Percentiles rank a stretch among this genome's conserved stretches.
Evolutionary conservation across 306 rosid species (phyloP).

Genomic region (Malus fusca): DNA sequence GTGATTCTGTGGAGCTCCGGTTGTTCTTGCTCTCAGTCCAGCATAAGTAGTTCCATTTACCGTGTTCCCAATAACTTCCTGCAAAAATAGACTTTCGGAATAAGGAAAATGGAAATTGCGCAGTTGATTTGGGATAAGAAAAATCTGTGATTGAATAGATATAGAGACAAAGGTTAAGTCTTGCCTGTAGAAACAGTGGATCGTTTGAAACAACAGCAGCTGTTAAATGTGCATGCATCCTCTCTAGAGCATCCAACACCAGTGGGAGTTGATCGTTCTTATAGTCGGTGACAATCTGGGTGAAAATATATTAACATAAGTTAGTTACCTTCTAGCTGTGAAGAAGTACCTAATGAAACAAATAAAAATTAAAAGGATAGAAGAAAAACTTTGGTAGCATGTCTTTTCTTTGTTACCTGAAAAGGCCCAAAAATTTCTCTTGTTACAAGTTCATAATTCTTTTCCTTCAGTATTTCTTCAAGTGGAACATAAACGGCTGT

Average conservation of each 20-base stretch:
- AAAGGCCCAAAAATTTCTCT: slow-evolving; percentile 92
- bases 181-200: slow-evolving; percentile 71
- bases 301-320: neutral
- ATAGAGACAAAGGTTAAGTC: neutral
- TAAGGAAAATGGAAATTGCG: neutral
- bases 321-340: neutral
- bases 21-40: slow-evolving; percentile 89
- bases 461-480: slow-evolving; percentile 70
- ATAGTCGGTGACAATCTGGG: slow-evolving; percentile 70
- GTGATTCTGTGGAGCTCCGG: slow-evolving; percentile 96
- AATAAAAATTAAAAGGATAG: neutral
- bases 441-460: slow-evolving; percentile 73
- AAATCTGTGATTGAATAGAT: neutral
- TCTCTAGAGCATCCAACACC: slow-evolving; percentile 79
- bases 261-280: slow-evolving; percentile 55
- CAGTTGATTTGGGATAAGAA: neutral
- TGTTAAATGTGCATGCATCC: slow-evolving; percentile 85
- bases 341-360: neutral
- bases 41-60: slow-evolving; percentile 94
- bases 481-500: slow-evolving; percentile 85
- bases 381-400: neutral
- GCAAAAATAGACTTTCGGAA: slow-evolving; percentile 16
- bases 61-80: slow-evolving; percentile 83
- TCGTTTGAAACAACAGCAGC: slow-evolving; percentile 96
- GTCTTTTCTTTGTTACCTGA: slow-evolving; percentile 47